Evolutionary conservation across 257 asterid species (phyloP), one percentile per base, ranked within the genome.

Genomic region (Solanum bukasovii): DNA sequence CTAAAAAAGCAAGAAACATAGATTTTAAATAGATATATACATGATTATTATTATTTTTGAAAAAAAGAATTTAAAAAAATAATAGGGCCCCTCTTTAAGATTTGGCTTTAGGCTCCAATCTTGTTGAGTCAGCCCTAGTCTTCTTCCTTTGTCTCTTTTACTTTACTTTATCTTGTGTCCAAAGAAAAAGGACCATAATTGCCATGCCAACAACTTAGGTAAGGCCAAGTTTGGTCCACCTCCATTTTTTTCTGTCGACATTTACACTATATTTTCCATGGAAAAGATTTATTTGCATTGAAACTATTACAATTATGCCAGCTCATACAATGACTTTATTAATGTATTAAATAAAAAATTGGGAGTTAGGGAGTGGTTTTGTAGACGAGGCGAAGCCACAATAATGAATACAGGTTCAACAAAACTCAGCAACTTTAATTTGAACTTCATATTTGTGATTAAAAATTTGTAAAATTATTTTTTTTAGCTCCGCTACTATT

Each of bases 11-110:
- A 40, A 40, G 44, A 40, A 40, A 40, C 9, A 40, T 40, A 38
- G 44, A 38, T 38, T 38, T 38, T 38, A 38, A 38, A 38, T 38
- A 40, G 44, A 40, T 40, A 40, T 40, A 9, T 40, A 9, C 44
- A 40, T 40, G 13, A 9, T 40, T 40, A 9, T 40, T 38, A 8
- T 40, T 40, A 1, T 40, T 40, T 40, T 40, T 38, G 3, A 38
- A 2, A 38, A 9, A 40, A 40, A 40, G 11, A 40, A 40, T 9
- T 9, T 0, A 9, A 9, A 9, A 9, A 9, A 3, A 40, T 40
- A 40, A 3, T 40, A 40, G 0, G 0, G 0, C 4, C 42, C 46
- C 46, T 9, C 1, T 40, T 40, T 40, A 40, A 40, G 3, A 1
- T 40, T 40, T 40, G 13, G 0, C 4, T 10, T 40, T 40, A 40